Evolutionary conservation across 257 asterid genomes (phyloP).

Genomic region (Capsicum chinense): DNA sequence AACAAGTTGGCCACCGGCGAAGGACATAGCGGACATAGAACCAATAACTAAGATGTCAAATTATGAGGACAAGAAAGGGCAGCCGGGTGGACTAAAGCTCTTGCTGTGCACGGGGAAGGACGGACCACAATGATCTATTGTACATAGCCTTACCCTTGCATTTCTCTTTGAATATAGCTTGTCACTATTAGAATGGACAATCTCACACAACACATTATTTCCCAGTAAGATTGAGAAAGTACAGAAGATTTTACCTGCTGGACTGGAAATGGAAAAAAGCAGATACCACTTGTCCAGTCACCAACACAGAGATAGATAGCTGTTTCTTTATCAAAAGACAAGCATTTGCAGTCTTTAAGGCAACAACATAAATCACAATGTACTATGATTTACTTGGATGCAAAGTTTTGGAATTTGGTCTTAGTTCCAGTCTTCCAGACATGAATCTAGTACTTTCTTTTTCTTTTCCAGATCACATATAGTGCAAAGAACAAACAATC

Average conservation of each 20-base stretch:
- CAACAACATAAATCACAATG: not conserved
- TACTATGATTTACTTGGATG: not conserved
- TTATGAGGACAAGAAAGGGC: not conserved
- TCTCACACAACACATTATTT: not conserved
- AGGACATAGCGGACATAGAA: not conserved
- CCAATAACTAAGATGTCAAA: not conserved
- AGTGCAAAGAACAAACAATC: not conserved
- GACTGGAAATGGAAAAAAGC: not conserved
- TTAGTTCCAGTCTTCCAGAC: not conserved
- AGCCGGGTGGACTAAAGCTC: too few relatives aligned
- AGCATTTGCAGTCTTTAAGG: conserved; percentile 4
- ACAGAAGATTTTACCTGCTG: not conserved
- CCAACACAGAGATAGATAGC: not conserved
- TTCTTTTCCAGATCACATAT: not conserved
- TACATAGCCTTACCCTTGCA: too few relatives aligned
- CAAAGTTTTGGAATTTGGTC: not conserved
- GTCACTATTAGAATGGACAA: not conserved
- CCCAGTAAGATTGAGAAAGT: not conserved
- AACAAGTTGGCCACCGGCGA: too few relatives aligned
- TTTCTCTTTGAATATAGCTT: not conserved
- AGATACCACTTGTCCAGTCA: not conserved
- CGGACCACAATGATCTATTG: too few relatives aligned
- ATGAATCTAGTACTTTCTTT: not conserved
- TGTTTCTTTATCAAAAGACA: not conserved
- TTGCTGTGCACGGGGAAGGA: too few relatives aligned